These are phyloP conservation scores for Paracamarosporium sp. DNA, from an alignment of 2,329 filamentous ascomycete genomes.

Conservation along the genomic window DNA sequence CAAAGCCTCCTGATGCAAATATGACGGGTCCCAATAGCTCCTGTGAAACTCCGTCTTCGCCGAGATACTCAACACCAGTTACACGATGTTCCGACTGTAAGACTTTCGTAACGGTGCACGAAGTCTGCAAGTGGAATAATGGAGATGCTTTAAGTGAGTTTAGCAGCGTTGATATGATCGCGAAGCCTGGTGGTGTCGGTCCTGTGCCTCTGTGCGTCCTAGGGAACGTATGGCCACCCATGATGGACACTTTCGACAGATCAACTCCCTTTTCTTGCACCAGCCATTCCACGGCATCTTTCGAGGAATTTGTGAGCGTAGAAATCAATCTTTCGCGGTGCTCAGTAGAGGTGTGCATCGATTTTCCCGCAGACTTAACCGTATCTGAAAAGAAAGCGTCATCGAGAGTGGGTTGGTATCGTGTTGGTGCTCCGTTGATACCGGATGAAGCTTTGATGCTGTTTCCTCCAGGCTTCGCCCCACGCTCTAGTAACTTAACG, in stretches of 20 bases:
- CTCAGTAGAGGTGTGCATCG: slow-evolving; percentile 34
- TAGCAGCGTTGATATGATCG: slow-evolving; percentile 64
- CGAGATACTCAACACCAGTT: slow-evolving; percentile 60
- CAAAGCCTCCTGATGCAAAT: slow-evolving; percentile 69
- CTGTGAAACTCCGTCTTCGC: slow-evolving; percentile 42
- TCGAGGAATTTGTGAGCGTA: slow-evolving; percentile 57
- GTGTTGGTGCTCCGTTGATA: slow-evolving; percentile 68
- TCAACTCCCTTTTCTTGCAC: slow-evolving; percentile 64
- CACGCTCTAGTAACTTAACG: slow-evolving; percentile 66
- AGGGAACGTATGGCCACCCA: slow-evolving; percentile 65
- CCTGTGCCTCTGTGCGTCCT: slow-evolving; percentile 66
- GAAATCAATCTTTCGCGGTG: slow-evolving; percentile 55
- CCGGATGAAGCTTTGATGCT: slow-evolving; percentile 72
- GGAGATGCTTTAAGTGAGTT: slow-evolving; percentile 57
- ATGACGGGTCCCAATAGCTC: slow-evolving; percentile 62
- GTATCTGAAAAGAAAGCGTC: slow-evolving; percentile 63
- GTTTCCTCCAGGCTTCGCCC: slow-evolving; percentile 67
- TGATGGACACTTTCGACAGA: slow-evolving; percentile 62
- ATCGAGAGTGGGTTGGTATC: slow-evolving; percentile 58
- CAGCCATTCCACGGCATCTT: slow-evolving; percentile 63
- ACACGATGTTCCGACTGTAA: slow-evolving; percentile 49
- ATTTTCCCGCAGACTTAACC: slow-evolving; percentile 60
- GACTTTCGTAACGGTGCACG: slow-evolving; percentile 61
- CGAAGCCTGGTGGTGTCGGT: slow-evolving; percentile 63
- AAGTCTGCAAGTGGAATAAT: slow-evolving; percentile 60